Percentiles rank a stretch among this genome's conserved stretches.
These are phyloP conservation scores for Globisporangium camurandrum DNA, from an alignment of 352 stramenopile species.

Conservation along the genomic window DNA sequence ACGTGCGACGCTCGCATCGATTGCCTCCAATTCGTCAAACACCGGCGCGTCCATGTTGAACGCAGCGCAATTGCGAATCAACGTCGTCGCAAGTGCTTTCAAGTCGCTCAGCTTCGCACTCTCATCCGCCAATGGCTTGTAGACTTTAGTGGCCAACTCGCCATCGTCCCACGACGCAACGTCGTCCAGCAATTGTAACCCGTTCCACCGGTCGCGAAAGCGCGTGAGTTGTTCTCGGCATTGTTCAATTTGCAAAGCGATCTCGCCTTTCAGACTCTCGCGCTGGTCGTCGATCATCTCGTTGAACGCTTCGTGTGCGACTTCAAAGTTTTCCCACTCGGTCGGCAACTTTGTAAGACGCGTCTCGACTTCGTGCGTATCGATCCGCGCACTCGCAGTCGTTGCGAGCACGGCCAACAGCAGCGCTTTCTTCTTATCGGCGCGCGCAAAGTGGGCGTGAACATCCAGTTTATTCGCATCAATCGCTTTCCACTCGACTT, in stretches of 20 bases:
- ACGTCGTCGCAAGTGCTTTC: conserved; percentile 35
- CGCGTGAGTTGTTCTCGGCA: conserved; percentile 88
- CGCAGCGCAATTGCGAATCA: conserved; percentile 76
- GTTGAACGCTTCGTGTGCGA: conserved; percentile 91
- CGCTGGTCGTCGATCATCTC: conserved; percentile 94
- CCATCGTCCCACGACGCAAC: conserved; percentile 70
- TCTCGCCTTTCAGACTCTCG: conserved; percentile 83
- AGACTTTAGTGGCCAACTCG: conserved; percentile 58
- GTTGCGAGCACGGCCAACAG: conserved; percentile 42
- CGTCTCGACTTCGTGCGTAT: conserved; percentile 72
- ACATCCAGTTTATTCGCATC: conserved; percentile 50
- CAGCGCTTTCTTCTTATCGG: conserved; percentile 83
- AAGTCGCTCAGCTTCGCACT: conserved; percentile 73
- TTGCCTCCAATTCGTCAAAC: conserved; percentile 73
- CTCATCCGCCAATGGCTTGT: conserved; percentile 82
- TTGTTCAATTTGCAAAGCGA: conserved; percentile 85
- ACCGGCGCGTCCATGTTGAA: conserved; percentile 82
- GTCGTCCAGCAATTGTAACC: conserved; percentile 82
- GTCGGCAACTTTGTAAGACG: conserved; percentile 71
- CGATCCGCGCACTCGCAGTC: conserved; percentile 32
- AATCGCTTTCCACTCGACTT: conserved; percentile 89
- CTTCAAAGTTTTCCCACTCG: conserved; percentile 92
- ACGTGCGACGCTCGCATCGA: conserved; percentile 71
- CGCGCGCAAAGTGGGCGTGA: conserved; percentile 51
- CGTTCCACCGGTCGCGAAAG: conserved; percentile 85